Conservation (phyloP, 2,329 filamentous ascomycete species). For the Pseudogymnoascus sp. region DNA sequence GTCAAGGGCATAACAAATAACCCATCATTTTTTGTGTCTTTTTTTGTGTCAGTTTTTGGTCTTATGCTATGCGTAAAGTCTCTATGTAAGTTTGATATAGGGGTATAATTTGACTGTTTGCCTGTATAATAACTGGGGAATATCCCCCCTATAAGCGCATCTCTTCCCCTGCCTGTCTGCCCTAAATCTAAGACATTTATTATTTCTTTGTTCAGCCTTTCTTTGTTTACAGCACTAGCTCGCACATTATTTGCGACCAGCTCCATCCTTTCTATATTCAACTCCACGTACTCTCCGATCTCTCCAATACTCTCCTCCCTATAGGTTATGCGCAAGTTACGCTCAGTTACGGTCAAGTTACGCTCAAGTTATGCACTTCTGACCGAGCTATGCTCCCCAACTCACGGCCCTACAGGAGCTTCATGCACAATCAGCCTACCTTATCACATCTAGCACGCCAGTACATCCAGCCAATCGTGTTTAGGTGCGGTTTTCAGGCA, state of each 20-base stretch:
- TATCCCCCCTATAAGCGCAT: neutral
- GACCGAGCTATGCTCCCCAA: neutral
- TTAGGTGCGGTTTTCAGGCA: neutral
- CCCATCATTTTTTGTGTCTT: neutral
- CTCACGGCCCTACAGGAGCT: neutral
- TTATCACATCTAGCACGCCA: neutral
- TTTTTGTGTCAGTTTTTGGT: neutral
- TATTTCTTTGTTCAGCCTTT: neutral
- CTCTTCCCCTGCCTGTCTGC: neutral
- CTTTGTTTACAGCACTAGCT: neutral
- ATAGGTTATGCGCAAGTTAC: neutral
- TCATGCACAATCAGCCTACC: neutral
- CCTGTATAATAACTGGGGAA: neutral
- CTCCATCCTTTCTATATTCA: neutral
- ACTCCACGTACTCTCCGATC: neutral
- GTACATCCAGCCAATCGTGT: neutral
- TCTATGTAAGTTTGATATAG: neutral
- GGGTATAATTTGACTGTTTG: neutral
- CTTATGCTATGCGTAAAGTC: neutral
- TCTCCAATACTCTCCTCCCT: neutral
- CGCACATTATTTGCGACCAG: neutral
- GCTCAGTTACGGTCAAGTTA: neutral
- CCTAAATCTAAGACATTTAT: neutral
- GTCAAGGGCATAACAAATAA: neutral
- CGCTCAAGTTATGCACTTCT: neutral